Evolutionary conservation across 2,329 filamentous ascomycete genomes (phyloP).

Genomic region (Periconia macrospinosa): DNA sequence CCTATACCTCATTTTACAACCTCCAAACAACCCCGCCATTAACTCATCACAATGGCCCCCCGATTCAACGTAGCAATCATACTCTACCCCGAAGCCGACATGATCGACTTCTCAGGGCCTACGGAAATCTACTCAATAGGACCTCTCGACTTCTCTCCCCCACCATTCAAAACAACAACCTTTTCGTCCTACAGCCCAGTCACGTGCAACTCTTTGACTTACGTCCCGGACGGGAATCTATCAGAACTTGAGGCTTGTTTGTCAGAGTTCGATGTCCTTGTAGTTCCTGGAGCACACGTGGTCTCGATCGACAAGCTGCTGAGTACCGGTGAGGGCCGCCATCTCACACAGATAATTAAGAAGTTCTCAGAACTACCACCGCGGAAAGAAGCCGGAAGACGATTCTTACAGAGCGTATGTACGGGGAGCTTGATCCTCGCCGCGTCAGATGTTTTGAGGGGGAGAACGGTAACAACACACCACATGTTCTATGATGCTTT

Average conservation of each 20-base stretch:
- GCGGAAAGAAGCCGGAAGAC: conserved; percentile 20
- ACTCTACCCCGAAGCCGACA: conserved; percentile 42
- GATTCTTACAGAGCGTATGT: conserved; percentile 46
- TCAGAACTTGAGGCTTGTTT: conserved; percentile 28
- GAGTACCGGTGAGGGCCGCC: conserved; percentile 18
- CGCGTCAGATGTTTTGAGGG: conserved; percentile 39
- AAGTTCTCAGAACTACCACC: conserved; percentile 26
- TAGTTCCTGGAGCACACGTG: conserved; percentile 42
- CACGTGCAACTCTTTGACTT: conserved; percentile 25
- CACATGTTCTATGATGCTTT: conserved; percentile 33
- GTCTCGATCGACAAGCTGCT: conserved; percentile 28
- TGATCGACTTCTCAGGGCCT: conserved; percentile 47
- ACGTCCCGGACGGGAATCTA: conserved; percentile 35
- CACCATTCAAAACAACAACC: conserved; percentile 37
- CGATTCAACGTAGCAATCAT: conserved; percentile 44
- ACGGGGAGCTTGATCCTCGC: conserved; percentile 44
- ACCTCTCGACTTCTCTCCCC: conserved; percentile 23
- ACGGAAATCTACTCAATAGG: conserved; percentile 41
- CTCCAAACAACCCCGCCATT: not conserved
- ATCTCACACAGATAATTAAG: conserved; percentile 19
- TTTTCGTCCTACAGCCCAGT: conserved; percentile 33
- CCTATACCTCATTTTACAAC: not conserved
- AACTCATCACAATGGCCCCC: conserved; percentile 16
- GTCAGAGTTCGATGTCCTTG: conserved; percentile 41
- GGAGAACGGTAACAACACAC: conserved; percentile 44